Conservation (phyloP, 139 green algal species). For the Chlorella sp. region DNA sequence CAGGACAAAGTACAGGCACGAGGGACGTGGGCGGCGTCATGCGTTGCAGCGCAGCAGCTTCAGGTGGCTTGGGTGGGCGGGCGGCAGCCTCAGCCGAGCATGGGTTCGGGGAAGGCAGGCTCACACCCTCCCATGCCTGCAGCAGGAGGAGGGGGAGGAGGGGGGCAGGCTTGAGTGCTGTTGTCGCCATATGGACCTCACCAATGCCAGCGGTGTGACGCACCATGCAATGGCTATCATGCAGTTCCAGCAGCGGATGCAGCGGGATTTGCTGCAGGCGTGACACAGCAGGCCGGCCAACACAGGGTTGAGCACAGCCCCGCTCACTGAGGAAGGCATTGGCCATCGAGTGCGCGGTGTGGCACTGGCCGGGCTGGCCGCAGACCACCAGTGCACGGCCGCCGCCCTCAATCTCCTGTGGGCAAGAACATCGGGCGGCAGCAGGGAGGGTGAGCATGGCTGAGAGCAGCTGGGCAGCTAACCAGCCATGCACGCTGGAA, state of each 20-base stretch:
- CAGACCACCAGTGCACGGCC: conserved; percentile 39
- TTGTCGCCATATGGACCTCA: not conserved
- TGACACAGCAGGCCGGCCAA: no score
- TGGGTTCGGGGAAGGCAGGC: conserved; percentile 16
- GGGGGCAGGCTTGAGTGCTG: not conserved
- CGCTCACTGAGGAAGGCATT: conserved; percentile 47
- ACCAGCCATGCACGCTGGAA: not conserved
- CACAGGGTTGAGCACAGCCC: no score
- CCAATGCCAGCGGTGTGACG: no score
- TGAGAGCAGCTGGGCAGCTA: not conserved
- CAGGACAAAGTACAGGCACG: not conserved
- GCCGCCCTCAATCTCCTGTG: conserved; percentile 13
- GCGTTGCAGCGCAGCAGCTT: not conserved
- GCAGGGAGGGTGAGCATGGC: not conserved
- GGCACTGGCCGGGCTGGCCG: conserved; percentile 30
- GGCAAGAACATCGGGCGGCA: not conserved
- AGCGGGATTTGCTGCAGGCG: no score
- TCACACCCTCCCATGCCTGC: conserved; percentile 33
- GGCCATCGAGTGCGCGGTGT: conserved; percentile 46
- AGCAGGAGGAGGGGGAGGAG: not conserved
- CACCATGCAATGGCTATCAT: not conserved
- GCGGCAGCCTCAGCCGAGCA: not conserved
- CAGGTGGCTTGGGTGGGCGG: not conserved
- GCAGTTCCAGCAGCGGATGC: no score
- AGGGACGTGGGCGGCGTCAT: not conserved